Evolutionary conservation across 805 yeast genomes (phyloP).

Genomic region (Metschnikowia borealis): DNA sequence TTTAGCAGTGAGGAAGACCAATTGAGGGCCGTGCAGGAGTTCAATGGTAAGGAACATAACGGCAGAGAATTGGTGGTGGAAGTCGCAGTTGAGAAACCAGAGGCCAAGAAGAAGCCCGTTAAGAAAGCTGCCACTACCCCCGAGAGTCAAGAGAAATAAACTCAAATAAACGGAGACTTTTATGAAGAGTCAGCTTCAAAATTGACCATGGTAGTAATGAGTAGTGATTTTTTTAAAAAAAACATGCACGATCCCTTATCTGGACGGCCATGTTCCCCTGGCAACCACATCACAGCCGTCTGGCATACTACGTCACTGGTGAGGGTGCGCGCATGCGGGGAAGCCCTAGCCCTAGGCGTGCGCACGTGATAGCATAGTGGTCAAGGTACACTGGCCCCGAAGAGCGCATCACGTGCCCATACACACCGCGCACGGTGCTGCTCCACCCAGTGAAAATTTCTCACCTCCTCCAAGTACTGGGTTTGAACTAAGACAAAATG

Average conservation of each 20-base stretch:
- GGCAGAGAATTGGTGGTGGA: conserved; percentile 67
- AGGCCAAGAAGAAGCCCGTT: background rate
- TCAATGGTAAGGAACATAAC: conserved; percentile 58
- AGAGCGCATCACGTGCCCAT: conserved; percentile 9
- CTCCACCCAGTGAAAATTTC: conserved; percentile 17
- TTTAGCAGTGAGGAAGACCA: conserved; percentile 61
- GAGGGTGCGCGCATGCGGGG: background rate
- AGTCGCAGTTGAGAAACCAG: conserved; percentile 61
- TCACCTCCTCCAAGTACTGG: conserved; percentile 8
- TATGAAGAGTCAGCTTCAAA: background rate
- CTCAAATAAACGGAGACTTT: background rate
- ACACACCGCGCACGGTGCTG: conserved; percentile 6
- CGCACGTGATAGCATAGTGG: conserved; percentile 10
- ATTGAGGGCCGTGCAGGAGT: conserved; percentile 63
- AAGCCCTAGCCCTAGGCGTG: conserved; percentile 17
- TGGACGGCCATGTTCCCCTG: too few species aligned
- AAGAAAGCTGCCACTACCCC: background rate
- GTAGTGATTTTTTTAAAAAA: too few species aligned
- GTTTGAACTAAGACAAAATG: conserved; percentile 17
- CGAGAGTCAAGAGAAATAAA: background rate
- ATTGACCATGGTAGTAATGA: background rate
- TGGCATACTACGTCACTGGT: background rate
- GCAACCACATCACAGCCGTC: too few species aligned
- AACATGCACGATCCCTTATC: background rate
- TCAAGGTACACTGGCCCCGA: background rate